Evolutionary conservation across 208 protist genomes (phyloP).

Genomic region (Naegleria gruberi): DNA sequence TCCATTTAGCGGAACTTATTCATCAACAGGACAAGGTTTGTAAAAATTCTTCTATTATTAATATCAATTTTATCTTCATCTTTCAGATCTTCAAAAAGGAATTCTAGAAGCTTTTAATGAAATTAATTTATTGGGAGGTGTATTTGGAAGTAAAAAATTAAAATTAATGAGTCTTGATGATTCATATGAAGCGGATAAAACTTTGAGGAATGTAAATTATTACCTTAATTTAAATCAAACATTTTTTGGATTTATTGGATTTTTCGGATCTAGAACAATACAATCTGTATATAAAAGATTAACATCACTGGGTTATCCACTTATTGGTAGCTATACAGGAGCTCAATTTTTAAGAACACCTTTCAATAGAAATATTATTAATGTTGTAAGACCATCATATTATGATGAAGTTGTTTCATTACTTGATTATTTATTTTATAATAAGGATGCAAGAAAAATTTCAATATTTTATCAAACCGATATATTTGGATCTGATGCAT

Average conservation of each 20-base stretch:
- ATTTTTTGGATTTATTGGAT: constrained; percentile 7
- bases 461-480: background rate
- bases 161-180: background rate
- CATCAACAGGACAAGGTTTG: background rate
- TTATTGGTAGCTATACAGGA: background rate
- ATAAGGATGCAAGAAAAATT: background rate
- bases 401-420: background rate
- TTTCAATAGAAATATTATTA: background rate
- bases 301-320: background rate
- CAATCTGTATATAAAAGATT: no score
- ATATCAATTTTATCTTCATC: no score
- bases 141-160: background rate
- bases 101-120: background rate
- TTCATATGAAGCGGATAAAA: background rate
- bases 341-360: background rate
- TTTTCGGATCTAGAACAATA: no score
- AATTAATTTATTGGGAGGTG: background rate
- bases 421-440: background rate
- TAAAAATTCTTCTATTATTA: no score
- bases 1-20: background rate
- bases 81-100: background rate
- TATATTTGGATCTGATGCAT: no score
- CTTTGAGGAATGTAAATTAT: background rate
- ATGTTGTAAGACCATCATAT: background rate
- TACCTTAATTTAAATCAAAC: background rate